Base-by-base conservation (phyloP, 2,329 filamentous ascomycete species). In the Sclerotinia borealis region DNA sequence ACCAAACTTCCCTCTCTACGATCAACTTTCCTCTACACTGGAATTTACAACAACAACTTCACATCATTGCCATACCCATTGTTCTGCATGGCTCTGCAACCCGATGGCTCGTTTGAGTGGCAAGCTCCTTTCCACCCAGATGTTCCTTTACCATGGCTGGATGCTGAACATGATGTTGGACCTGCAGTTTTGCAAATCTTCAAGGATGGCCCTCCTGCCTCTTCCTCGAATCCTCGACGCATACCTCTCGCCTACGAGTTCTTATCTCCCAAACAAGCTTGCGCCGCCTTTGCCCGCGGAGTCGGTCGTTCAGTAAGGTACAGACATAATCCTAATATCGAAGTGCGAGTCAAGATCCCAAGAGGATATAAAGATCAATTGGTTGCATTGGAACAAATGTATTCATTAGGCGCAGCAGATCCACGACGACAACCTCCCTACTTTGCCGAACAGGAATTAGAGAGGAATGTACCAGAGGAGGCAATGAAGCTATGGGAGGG, bases 11-110 rank as follows among this genome's bases (percentile, higher is more conserved):
- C 19, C 49, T 71, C 25, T 87, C 87, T 11, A 81, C 97, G 13
- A 0, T 87, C 93, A 1, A 98, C 93, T 0, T 98, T 96, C 76
- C 88, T 97, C 68, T 97, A 97, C 77, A 92, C 93, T 11, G 95
- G 93, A 65, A 97, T 97, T 71, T 99, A 98, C 81, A 96, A 98
- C 81, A 98, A 98, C 78, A 98, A 99, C 76, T 99, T 98, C 77
- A 98, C 93, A 36, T 95, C 91, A 52, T 82, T 97, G 37, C 87
- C 86, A 1, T 98, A 96, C 73, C 95, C 95, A 1, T 82, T 98
- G 4, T 98, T 98, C 79, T 95, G 93, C 78, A 96, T 97, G 90
- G 92, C 96, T 67, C 79, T 96, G 52, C 87, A 92, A 76, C 76
- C 81, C 1, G 92, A 97, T 71, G 92, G 91, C 22, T 92, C 90